A percentile compares a stretch with the other conserved stretches of the same genome.
phyloP scores from a whole-genome alignment of 495 filamentous ascomycete genomes.

The Haplographium delicatum region DNA sequence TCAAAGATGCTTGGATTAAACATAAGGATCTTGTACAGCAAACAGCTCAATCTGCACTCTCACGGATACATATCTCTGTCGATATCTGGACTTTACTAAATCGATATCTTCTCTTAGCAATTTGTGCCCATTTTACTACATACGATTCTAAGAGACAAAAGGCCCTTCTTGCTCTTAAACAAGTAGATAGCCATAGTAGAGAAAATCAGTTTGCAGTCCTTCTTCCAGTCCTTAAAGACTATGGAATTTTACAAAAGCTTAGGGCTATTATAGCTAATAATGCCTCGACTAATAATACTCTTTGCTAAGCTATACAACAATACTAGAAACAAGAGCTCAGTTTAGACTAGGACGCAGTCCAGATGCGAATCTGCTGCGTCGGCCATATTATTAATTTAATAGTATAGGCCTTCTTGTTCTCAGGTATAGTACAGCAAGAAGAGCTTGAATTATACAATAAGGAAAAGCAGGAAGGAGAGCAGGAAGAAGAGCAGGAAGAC shows the following conservation, averaged over 20 bases:
- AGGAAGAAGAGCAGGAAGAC: neutral
- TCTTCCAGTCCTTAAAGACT: constrained; percentile 2
- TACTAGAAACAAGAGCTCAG: neutral
- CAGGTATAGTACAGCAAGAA: neutral
- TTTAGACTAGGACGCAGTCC: neutral
- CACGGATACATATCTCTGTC: neutral
- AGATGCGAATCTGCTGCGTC: neutral
- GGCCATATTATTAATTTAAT: constrained; percentile 1
- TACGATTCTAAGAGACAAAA: neutral
- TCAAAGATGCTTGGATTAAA: neutral
- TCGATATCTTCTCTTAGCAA: constrained; percentile 1
- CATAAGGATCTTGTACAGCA: neutral
- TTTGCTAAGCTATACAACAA: neutral
- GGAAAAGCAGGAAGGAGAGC: neutral
- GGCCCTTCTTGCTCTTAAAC: constrained; percentile 3
- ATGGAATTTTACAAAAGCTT: constrained; percentile 1
- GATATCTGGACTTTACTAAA: neutral
- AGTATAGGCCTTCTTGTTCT: neutral
- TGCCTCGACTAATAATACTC: constrained; percentile 1
- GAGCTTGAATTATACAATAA: constrained; percentile 4
- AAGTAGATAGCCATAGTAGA: neutral
- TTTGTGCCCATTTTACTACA: neutral
- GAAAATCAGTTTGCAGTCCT: neutral
- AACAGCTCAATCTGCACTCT: neutral
- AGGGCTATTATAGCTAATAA: neutral